phyloP scores from a whole-genome alignment of 2,329 filamentous ascomycete species.

The Neopestalotiopsis sp. region DNA sequence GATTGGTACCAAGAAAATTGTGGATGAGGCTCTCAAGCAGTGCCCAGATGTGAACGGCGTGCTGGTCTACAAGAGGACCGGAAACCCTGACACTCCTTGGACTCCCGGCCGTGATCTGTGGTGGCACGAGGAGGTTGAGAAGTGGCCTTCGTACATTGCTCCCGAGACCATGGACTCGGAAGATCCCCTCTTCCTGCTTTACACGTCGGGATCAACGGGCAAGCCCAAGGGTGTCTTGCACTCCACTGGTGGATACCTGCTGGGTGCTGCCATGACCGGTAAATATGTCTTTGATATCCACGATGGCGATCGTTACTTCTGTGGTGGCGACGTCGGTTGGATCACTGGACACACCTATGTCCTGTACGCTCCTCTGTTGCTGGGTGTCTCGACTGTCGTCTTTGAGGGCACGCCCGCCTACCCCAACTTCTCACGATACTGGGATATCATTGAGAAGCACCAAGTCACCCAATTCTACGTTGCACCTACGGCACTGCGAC shows the following conservation, averaged over 20 bases:
- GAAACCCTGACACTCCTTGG: constrained; percentile 83
- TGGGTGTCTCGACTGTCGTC: constrained; percentile 93
- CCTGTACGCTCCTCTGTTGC: constrained; percentile 90
- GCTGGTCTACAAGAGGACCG: constrained; percentile 94
- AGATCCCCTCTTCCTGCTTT: constrained; percentile 95
- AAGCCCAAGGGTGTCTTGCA: constrained; percentile 99
- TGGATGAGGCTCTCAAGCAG: constrained; percentile 95
- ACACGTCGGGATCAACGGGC: constrained; percentile 96
- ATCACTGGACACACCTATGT: constrained; percentile 99
- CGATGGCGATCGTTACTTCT: constrained; percentile 92
- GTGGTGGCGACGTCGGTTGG: constrained; percentile 97
- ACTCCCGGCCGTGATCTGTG: constrained; percentile 87
- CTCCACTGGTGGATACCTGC: constrained; percentile 92
- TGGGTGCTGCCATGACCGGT: constrained; percentile 90
- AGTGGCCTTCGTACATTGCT: constrained; percentile 91
- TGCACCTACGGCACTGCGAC: constrained; percentile 87
- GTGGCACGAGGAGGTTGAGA: constrained; percentile 99
- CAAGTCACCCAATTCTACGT: constrained; percentile 98
- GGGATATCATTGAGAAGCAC: constrained; percentile 97
- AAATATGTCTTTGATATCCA: constrained; percentile 99
- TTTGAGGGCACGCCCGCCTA: constrained; percentile 98
- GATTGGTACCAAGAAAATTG: constrained; percentile 98
- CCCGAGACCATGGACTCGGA: constrained; percentile 91
- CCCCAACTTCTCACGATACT: constrained; percentile 97
- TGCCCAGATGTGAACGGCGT: constrained; percentile 87